These are phyloP conservation scores for Metschnikowia arizonensis DNA, from an alignment of 805 yeast genomes.

Conservation along the genomic window DNA sequence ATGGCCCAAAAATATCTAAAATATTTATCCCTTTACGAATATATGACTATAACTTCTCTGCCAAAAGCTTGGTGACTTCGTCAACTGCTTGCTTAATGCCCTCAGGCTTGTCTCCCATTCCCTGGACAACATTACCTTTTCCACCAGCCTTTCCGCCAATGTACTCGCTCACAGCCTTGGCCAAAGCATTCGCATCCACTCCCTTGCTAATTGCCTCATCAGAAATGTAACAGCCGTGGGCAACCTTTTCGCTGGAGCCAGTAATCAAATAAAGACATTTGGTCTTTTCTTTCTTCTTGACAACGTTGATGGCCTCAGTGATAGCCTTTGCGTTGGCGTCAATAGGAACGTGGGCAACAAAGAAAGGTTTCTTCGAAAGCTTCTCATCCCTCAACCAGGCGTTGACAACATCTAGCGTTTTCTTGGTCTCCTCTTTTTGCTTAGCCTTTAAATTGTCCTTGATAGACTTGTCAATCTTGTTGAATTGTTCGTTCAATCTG, in stretches of 20 bases:
- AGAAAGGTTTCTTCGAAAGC: conserved; percentile 45
- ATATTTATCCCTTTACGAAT: conserved; percentile 1
- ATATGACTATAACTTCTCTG: conserved; percentile 47
- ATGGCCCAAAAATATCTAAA: neutral
- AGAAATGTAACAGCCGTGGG: conserved; percentile 91
- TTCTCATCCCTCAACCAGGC: conserved; percentile 54
- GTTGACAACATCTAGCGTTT: conserved; percentile 72
- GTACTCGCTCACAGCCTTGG: conserved; percentile 59
- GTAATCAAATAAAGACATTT: conserved; percentile 78
- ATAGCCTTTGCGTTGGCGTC: conserved; percentile 88
- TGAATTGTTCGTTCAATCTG: conserved; percentile 67
- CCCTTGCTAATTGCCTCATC: conserved; percentile 66
- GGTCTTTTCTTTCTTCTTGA: conserved; percentile 70
- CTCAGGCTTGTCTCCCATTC: conserved; percentile 82
- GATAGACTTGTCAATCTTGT: conserved; percentile 75
- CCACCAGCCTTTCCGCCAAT: conserved; percentile 99
- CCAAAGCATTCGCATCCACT: conserved; percentile 71
- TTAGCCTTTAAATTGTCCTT: conserved; percentile 84
- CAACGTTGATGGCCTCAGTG: conserved; percentile 82
- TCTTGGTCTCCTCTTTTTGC: conserved; percentile 85
- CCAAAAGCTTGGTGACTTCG: conserved; percentile 58
- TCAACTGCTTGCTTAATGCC: conserved; percentile 71
- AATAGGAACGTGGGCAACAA: conserved; percentile 66
- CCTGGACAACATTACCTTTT: conserved; percentile 93
- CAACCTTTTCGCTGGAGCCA: conserved; percentile 70